Evolutionary conservation across 768 basidiomycete genomes (phyloP), one percentile per base, ranked within the genome.

Genomic region (Lactarius evosmus): DNA sequence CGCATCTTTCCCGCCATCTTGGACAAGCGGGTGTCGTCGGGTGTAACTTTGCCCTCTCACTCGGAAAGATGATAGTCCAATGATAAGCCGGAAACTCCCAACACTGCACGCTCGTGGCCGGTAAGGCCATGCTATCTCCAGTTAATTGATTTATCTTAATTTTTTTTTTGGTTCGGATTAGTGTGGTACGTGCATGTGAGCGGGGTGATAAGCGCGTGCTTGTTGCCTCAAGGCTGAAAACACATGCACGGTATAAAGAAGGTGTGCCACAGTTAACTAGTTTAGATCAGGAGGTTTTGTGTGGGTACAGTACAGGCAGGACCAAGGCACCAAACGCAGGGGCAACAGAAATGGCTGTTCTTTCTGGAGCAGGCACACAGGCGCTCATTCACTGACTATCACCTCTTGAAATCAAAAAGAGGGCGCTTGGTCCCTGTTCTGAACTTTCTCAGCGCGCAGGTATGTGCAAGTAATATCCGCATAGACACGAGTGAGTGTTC

Each of bases 161-260:
- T 38, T 38, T 32, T 29, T 51, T 17, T 30, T 17, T 51, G 6
- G 7, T 32, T 52, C 46, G 29, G 17, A 32, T 52, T 16, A 29
- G 29, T 52, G 49, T 25, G 29, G 51, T 52, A 32, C 51, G 30
- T 32, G 53, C 44, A 36, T 40, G 60, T 19, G 12, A 38, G 27
- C 17, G 54, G 34, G 19, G 61, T 57, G 38, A 17, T 41, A 51
- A 57, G 49, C 49, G 49, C 36, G 49, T 56, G 50, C 5, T 30
- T 33, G n/a, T 25, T 56, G 55, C 36, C 27, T 49, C 46, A 49
- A 49, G 46, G 22, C 22, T 22, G 46, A 52, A 55, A 58, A 25
- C 32, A 53, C 62, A 44, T 41, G 33, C 36, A 34, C 8, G 3
- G 29, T 8, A n/a, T 25, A 25, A 49, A 16, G 27, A 25, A 25